A percentile compares a stretch with the other conserved stretches of the same genome.
Evolutionary conservation across 306 rosid species (phyloP).

Genomic region (Quercus cerris): DNA sequence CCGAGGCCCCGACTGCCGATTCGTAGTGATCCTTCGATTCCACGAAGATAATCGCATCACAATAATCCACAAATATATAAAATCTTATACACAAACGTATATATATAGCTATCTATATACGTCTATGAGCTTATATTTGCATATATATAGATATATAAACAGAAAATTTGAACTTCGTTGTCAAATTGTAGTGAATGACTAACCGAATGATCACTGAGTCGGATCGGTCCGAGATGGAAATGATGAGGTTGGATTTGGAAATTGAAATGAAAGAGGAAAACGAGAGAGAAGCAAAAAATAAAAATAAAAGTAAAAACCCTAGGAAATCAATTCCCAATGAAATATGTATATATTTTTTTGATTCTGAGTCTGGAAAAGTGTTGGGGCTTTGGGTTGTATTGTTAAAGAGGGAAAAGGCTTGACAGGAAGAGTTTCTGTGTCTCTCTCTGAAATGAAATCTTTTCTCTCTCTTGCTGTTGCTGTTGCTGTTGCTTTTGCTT

Average conservation of each 20-base stretch:
- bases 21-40: slow-evolving; percentile 31
- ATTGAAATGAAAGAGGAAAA: neutral
- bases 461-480: neutral
- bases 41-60: slow-evolving; percentile 69
- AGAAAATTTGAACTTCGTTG: slow-evolving; percentile 9
- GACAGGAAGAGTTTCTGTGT: neutral
- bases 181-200: slow-evolving; percentile 16
- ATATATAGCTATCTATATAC: neutral
- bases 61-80: slow-evolving; percentile 22
- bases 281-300: neutral
- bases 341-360: neutral
- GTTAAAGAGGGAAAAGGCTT: neutral
- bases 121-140: neutral
- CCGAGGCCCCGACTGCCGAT: slow-evolving; percentile 49
- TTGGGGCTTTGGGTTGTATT: slow-evolving; percentile 1
- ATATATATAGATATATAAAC: neutral
- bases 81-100: neutral
- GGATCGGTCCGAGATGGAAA: slow-evolving; percentile 16
- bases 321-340: slow-evolving; percentile 30
- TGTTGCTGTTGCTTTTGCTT: slow-evolving; percentile 1
- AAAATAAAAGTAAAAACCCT: slow-evolving; percentile 52
- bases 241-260: neutral
- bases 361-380: neutral
- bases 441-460: slow-evolving; percentile 17
- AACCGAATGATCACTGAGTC: slow-evolving; percentile 26